Base-by-base conservation (phyloP, 768 basidiomycete species). In the Trametes cubensis region DNA sequence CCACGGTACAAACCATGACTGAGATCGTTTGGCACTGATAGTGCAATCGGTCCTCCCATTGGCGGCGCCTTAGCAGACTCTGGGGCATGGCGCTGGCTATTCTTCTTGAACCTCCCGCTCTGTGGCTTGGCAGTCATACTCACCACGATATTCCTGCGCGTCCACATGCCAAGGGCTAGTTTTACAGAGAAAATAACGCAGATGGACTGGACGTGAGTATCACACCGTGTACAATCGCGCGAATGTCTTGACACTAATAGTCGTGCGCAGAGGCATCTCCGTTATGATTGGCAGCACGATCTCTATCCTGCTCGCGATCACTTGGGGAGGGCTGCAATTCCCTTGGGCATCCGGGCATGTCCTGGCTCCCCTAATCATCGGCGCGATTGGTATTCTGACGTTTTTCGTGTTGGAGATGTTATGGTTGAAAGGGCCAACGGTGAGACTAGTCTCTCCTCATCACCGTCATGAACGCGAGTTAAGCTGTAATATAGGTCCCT, bases 171-270 rank as follows among this genome's bases (percentile, higher is more conserved):
- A 3, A 48, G 63, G 20, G 70, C 68, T 1, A 69, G 69, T 3
- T 25, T 75, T 2, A 34, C 49, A 4, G 61, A 66, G 20, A 77
- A 76, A 55, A 41, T 78, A 10, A 50, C 46, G 0, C 55, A 70
- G 6, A 71, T 78, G 28, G 77, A 78, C 46, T 77, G 76, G 78
- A 69, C 70, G 75, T 76, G 58, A 58, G 77, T 67, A 6, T 6
- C 25, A 64, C 63, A 1, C 2, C 26, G 2, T 6, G 13, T n/a
- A 2, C 2, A 17, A 3, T 61, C 67, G 42, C 81, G 73, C 2
- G 28, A 30, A 4, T 0, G 39, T 17, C 17, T 30, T 26, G 11
- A 34, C 17, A n/a, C n/a, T n/a, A n/a, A n/a, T 5, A 8, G 34
- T 34, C 23, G 2, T 53, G 66, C 71, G 0, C 21, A 72, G 74